Conservation (phyloP, 2,329 filamentous ascomycete genomes). For the Trichoderma semiorbis region DNA sequence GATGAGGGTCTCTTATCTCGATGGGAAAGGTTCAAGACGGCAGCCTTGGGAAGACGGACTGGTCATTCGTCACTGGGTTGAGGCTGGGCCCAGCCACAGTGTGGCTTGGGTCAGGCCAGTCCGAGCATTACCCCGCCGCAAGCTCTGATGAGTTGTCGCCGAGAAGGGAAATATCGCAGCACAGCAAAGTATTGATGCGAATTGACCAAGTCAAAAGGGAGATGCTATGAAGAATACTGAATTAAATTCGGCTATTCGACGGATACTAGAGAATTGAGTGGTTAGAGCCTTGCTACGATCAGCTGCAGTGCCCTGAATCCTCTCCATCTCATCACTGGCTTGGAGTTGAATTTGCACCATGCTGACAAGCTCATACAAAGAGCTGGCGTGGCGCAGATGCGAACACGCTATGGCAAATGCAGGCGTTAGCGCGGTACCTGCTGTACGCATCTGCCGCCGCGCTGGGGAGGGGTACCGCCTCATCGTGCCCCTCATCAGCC, state of each 20-base stretch:
- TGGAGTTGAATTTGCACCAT: not conserved
- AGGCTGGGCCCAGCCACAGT: slow-evolving; percentile 14
- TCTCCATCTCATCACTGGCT: not conserved
- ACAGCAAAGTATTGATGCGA: not conserved
- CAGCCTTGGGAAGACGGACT: not conserved
- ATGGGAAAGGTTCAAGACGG: not conserved
- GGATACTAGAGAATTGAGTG: not conserved
- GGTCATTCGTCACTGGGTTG: not conserved
- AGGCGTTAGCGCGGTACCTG: slow-evolving; percentile 19
- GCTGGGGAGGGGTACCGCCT: slow-evolving; percentile 20
- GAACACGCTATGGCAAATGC: not conserved
- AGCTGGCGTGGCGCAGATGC: not conserved
- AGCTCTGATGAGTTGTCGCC: not conserved
- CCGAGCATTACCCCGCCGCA: slow-evolving; percentile 8
- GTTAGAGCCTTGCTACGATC: fast-evolving
- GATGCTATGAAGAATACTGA: not conserved
- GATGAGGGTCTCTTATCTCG: not conserved
- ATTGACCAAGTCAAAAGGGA: not conserved
- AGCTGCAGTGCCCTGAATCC: not conserved
- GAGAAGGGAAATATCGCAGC: not conserved
- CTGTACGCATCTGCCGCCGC: slow-evolving; percentile 10
- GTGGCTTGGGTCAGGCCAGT: not conserved
- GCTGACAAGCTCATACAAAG: not conserved
- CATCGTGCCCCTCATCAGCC: slow-evolving; percentile 25
- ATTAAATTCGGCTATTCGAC: not conserved